A percentile compares a stretch with the other conserved stretches of the same genome.
phyloP scores from a whole-genome alignment of 768 basidiomycete genomes.

The Fibroporia radiculosa region DNA sequence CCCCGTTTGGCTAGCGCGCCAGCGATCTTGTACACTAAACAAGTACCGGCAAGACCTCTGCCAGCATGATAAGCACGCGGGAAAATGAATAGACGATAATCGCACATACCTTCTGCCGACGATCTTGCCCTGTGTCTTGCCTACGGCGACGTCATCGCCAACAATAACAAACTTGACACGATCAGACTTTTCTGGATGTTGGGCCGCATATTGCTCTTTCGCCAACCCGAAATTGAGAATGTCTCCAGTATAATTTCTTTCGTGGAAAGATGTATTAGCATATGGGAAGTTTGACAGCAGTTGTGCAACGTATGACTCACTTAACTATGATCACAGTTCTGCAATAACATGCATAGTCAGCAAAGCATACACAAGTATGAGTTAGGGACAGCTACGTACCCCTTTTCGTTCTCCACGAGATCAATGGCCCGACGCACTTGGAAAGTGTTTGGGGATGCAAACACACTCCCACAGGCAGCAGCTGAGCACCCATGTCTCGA shows the following conservation, averaged over 20 bases:
- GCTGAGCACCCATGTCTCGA: slow-evolving; percentile 25
- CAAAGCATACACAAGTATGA: too few relatives aligned
- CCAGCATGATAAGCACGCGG: not conserved
- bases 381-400: slow-evolving; percentile 35
- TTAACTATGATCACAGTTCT: slow-evolving; percentile 83
- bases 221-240: slow-evolving; percentile 89
- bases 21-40: slow-evolving; percentile 85
- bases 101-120: slow-evolving; percentile 65
- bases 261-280: not conserved
- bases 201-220: slow-evolving; percentile 72
- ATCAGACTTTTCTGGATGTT: slow-evolving; percentile 58
- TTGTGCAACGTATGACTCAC: slow-evolving; percentile 28
- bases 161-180: slow-evolving; percentile 73
- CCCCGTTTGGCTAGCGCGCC: slow-evolving; percentile 72
- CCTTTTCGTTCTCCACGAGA: slow-evolving; percentile 61
- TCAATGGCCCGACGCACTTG: slow-evolving; percentile 82
- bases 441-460: slow-evolving; percentile 82
- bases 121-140: slow-evolving; percentile 69
- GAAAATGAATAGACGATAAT: not conserved
- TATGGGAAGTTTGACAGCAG: not conserved
- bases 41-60: slow-evolving; percentile 77
- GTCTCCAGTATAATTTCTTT: slow-evolving; percentile 85
- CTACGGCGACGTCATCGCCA: slow-evolving; percentile 87
- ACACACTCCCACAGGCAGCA: slow-evolving; percentile 83
- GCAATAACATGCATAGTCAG: not conserved